Conservation (phyloP, 306 rosid species). For the Dalbergia cochinchinensis region DNA sequence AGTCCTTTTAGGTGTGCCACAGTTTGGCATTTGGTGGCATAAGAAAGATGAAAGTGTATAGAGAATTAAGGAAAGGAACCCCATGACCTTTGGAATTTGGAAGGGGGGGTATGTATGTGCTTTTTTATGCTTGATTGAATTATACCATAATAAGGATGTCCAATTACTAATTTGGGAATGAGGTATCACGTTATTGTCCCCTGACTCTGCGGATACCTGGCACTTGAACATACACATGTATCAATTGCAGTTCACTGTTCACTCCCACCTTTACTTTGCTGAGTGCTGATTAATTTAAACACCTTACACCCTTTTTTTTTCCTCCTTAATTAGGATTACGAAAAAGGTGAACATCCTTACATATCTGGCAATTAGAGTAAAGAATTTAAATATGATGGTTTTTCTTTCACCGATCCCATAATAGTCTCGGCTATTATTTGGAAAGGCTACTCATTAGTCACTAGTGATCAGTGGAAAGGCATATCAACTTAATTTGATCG, state of each 20-base stretch:
- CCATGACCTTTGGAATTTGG: conserved; percentile 23
- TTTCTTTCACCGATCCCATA: background rate
- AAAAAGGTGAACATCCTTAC: background rate
- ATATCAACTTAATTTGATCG: conserved; percentile 33
- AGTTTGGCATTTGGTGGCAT: conserved; percentile 38
- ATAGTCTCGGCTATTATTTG: conserved; percentile 7
- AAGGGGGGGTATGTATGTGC: conserved; percentile 32
- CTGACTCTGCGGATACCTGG: conserved; percentile 23
- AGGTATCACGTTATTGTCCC: conserved; percentile 12
- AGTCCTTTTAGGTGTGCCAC: conserved; percentile 40
- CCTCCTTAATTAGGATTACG: background rate
- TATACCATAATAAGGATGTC: conserved; percentile 32
- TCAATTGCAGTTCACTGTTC: background rate
- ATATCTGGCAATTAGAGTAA: background rate
- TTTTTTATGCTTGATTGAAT: conserved; percentile 33
- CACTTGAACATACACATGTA: background rate
- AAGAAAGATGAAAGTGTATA: conserved; percentile 23
- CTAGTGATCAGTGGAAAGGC: conserved; percentile 47
- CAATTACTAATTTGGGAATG: conserved; percentile 45
- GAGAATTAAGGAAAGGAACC: conserved; percentile 14
- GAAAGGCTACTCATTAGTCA: conserved; percentile 46
- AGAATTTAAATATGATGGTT: conserved; percentile 17
- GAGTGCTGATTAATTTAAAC: conserved; percentile 10
- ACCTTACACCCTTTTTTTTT: background rate
- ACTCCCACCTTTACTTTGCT: background rate